These are phyloP conservation scores for Nitzschia inconspicua DNA, from an alignment of 108 stramenopile species.

Conservation along the genomic window DNA sequence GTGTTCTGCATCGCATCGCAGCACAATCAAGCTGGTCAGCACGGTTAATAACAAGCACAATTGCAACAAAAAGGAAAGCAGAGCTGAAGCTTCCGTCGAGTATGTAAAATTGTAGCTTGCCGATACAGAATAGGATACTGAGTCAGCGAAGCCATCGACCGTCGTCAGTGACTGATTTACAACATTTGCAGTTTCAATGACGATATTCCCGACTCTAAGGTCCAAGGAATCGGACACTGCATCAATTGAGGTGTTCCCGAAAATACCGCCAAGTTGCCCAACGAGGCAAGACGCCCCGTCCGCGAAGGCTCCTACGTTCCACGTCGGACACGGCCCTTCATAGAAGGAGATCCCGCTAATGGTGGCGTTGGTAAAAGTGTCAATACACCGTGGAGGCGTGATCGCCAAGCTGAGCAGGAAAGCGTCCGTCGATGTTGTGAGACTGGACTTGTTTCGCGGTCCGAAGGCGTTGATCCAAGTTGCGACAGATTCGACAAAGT, in stretches of 20 bases:
- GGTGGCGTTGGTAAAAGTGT: too few relatives aligned
- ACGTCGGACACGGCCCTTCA: too few relatives aligned
- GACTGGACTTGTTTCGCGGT: background rate
- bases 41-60: conserved; percentile 44
- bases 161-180: too few relatives aligned
- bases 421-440: too few relatives aligned
- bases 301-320: too few relatives aligned
- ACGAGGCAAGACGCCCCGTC: too few relatives aligned
- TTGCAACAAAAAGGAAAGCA: conserved; percentile 41
- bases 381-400: too few relatives aligned
- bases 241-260: background rate
- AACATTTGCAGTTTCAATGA: background rate
- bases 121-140: background rate
- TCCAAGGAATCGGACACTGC: background rate
- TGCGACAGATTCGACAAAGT: conserved; percentile 40
- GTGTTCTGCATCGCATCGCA: conserved; percentile 65
- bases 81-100: conserved; percentile 6
- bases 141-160: too few relatives aligned
- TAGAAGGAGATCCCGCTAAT: too few relatives aligned
- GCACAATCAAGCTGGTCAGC: conserved; percentile 46
- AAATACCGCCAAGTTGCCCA: background rate
- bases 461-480: conserved; percentile 46
- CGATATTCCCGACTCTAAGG: background rate
- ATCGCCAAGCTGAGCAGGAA: too few relatives aligned
- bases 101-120: background rate